Conservation (phyloP, 345 rosid genomes). For the Populus ilicifolia region DNA sequence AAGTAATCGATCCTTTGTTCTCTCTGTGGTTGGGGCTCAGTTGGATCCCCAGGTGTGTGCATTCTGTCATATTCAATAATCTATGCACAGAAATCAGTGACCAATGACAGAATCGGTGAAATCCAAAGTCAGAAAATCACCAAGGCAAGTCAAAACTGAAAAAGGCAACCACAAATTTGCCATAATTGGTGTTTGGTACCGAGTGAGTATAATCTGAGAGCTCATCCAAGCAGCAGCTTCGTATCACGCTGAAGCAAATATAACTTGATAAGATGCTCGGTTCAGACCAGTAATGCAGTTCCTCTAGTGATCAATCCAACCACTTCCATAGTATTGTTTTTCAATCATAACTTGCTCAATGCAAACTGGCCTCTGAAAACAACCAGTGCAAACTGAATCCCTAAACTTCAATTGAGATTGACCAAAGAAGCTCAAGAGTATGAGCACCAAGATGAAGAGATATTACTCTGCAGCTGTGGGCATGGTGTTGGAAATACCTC, state of each 20-base stretch:
- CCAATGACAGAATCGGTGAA: background rate
- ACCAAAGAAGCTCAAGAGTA: conserved; percentile 15
- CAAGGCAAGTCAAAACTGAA: background rate
- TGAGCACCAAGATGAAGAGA: conserved; percentile 40
- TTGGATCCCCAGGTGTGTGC: background rate
- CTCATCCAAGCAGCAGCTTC: background rate
- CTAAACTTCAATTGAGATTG: background rate
- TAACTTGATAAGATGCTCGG: background rate
- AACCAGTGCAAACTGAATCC: background rate
- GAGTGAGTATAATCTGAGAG: background rate
- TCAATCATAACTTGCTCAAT: background rate
- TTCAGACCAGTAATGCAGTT: background rate
- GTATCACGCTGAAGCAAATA: background rate
- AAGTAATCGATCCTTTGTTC: background rate
- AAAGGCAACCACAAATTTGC: background rate
- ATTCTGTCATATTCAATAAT: background rate
- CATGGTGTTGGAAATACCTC: conserved; percentile 64
- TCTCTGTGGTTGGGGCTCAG: background rate
- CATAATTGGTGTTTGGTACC: background rate
- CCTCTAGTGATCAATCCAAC: background rate
- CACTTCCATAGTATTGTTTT: background rate
- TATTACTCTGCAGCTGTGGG: conserved; percentile 52
- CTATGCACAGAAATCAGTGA: background rate
- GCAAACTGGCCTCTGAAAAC: background rate
- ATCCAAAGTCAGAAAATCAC: background rate